phyloP scores from a whole-genome alignment of 257 asterid genomes.

The Scutellaria baicalensis region DNA sequence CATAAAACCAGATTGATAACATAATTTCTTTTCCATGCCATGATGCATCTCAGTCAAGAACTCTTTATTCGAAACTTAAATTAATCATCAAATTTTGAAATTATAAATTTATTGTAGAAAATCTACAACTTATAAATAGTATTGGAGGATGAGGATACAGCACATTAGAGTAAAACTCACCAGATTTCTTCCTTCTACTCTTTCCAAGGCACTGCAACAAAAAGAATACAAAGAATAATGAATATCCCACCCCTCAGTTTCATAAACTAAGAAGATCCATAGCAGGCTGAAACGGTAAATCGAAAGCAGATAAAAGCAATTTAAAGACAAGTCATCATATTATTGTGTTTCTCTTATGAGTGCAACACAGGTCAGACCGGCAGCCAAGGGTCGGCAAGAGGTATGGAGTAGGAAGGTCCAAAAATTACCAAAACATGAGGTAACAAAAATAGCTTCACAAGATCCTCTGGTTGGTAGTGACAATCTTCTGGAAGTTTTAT shows the following conservation, averaged over 20 bases:
- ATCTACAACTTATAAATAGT: background rate
- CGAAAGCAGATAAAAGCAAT: background rate
- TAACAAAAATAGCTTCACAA: constrained; percentile 81
- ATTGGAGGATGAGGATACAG: background rate
- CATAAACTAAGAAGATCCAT: background rate
- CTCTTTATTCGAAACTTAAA: background rate
- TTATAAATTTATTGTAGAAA: background rate
- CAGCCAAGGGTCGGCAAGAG: background rate
- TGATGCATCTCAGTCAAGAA: background rate
- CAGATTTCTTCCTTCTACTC: constrained; percentile 47
- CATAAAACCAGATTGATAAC: background rate
- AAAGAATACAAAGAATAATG: constrained; percentile 10
- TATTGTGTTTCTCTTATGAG: background rate
- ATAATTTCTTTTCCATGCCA: background rate
- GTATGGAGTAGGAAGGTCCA: background rate
- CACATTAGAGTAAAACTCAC: constrained; percentile 29
- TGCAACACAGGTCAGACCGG: background rate
- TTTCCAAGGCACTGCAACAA: constrained; percentile 80
- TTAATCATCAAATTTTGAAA: background rate
- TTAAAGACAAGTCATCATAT: background rate
- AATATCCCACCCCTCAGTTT: background rate
- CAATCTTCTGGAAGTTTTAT: constrained; percentile 95
- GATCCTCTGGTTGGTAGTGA: constrained; percentile 95
- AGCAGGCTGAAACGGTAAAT: background rate
- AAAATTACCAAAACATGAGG: constrained; percentile 72